These are phyloP conservation scores for Inosperma sp. DNA, from an alignment of 768 basidiomycete species.

Conservation along the genomic window DNA sequence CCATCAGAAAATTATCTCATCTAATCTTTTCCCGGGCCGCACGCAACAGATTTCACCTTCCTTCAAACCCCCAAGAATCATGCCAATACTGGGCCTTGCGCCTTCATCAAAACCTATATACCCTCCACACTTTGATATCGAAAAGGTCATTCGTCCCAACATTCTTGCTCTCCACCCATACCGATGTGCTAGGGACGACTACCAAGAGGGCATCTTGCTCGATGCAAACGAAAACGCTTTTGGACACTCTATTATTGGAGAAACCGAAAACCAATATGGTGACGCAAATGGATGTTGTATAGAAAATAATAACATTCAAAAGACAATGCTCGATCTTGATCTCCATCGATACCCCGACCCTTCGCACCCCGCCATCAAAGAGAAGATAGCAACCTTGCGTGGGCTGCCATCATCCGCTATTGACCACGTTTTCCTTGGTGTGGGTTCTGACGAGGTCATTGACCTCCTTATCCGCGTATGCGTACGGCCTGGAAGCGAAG, in stretches of 20 bases:
- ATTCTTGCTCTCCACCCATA: slow-evolving; percentile 90
- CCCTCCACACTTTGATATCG: slow-evolving; percentile 82
- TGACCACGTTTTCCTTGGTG: slow-evolving; percentile 86
- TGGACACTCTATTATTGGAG: slow-evolving; percentile 70
- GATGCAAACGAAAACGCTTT: slow-evolving; percentile 98
- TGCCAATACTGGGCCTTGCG: slow-evolving; percentile 63
- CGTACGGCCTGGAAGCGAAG: slow-evolving; percentile 63
- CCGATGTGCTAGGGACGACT: slow-evolving; percentile 95
- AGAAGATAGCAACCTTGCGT: slow-evolving; percentile 68
- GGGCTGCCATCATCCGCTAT: slow-evolving; percentile 45
- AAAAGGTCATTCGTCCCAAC: slow-evolving; percentile 85
- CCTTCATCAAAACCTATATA: slow-evolving; percentile 38
- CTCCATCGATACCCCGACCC: slow-evolving; percentile 95
- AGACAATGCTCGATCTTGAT: slow-evolving; percentile 41
- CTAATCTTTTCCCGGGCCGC: too few species aligned
- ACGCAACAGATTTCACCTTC: too few species aligned
- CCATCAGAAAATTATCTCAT: too few species aligned
- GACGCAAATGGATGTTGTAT: slow-evolving; percentile 11
- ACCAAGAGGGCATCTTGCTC: slow-evolving; percentile 82
- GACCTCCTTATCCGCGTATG: slow-evolving; percentile 91
- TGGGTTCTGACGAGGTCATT: slow-evolving; percentile 95
- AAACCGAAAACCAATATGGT: slow-evolving; percentile 15
- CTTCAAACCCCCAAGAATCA: too few species aligned
- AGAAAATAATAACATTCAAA: slow-evolving; percentile 31
- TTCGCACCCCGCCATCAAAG: slow-evolving; percentile 74